phyloP scores from a whole-genome alignment of 2,329 filamentous ascomycete species.

The Phaeomoniella chlamydospora region DNA sequence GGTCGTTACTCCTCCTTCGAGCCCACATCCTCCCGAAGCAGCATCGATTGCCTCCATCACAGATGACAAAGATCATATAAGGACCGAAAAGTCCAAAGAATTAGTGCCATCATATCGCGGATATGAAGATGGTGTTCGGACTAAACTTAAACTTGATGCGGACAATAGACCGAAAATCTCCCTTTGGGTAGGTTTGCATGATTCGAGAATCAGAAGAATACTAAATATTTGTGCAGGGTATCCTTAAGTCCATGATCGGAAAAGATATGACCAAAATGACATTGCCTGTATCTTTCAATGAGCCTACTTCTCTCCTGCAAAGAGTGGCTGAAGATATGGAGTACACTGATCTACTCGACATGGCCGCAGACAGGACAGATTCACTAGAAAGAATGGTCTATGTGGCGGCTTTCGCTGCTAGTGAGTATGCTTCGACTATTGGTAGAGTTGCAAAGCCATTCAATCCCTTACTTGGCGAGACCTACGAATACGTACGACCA shows the following conservation, averaged over 20 bases:
- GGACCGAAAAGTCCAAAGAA: slow-evolving; percentile 39
- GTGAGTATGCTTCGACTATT: slow-evolving; percentile 93
- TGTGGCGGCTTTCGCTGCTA: slow-evolving; percentile 88
- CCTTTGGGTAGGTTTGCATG: slow-evolving; percentile 60
- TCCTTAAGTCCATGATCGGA: slow-evolving; percentile 98
- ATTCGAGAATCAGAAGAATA: neutral
- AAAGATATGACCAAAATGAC: slow-evolving; percentile 99
- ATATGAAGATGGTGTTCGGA: slow-evolving; percentile 78
- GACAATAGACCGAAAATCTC: slow-evolving; percentile 90
- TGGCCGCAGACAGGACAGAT: slow-evolving; percentile 70
- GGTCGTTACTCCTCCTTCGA: slow-evolving; percentile 43
- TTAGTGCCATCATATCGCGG: slow-evolving; percentile 70
- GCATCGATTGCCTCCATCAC: slow-evolving; percentile 11
- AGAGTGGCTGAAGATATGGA: slow-evolving; percentile 97
- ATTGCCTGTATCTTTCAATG: slow-evolving; percentile 93
- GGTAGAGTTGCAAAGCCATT: slow-evolving; percentile 96
- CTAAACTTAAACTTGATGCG: slow-evolving; percentile 71
- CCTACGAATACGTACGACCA: slow-evolving; percentile 87
- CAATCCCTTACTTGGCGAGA: slow-evolving; percentile 90
- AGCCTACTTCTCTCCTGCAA: slow-evolving; percentile 88
- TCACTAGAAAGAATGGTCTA: slow-evolving; percentile 88
- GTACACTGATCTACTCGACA: slow-evolving; percentile 83
- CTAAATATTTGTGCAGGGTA: slow-evolving; percentile 45
- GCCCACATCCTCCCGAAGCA: slow-evolving; percentile 15
- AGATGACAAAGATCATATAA: slow-evolving; percentile 31